phyloP scores from a whole-genome alignment of 495 filamentous ascomycete species.

The Penicillium manginii region DNA sequence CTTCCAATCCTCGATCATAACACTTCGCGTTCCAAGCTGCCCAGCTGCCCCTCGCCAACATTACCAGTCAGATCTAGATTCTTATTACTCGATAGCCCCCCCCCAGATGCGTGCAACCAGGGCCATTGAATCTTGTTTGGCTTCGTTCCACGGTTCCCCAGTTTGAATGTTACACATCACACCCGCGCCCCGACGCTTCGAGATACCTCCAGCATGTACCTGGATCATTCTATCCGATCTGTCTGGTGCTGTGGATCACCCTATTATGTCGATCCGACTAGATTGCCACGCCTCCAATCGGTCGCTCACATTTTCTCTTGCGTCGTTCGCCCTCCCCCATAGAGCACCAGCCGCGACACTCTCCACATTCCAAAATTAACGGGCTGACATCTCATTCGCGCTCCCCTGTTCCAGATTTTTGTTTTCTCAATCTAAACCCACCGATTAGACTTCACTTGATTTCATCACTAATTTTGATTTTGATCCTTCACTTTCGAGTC shows the following conservation, averaged over 20 bases:
- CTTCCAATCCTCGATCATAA: too few relatives aligned
- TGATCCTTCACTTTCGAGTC: background rate
- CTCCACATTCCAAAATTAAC: constrained; percentile 25
- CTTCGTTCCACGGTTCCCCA: constrained; percentile 18
- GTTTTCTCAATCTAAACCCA: background rate
- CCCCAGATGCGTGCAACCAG: background rate
- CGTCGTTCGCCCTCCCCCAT: background rate
- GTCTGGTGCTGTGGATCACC: constrained; percentile 24
- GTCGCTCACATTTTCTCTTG: background rate
- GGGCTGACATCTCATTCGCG: constrained; percentile 15
- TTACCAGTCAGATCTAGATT: background rate
- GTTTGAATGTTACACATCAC: constrained; percentile 36
- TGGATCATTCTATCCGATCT: constrained; percentile 31
- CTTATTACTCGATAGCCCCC: background rate
- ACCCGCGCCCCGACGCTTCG: constrained; percentile 15
- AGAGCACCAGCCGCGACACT: background rate
- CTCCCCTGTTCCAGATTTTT: constrained; percentile 12
- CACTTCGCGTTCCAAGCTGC: too few relatives aligned
- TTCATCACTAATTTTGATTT: background rate
- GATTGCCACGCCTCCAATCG: background rate
- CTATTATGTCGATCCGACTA: background rate
- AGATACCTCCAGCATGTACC: constrained; percentile 10
- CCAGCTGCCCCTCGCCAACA: too few relatives aligned
- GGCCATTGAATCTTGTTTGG: constrained; percentile 18
- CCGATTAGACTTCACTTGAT: background rate